These are phyloP conservation scores for Phytophthora cactorum DNA, from an alignment of 352 stramenopile species.

Conservation along the genomic window DNA sequence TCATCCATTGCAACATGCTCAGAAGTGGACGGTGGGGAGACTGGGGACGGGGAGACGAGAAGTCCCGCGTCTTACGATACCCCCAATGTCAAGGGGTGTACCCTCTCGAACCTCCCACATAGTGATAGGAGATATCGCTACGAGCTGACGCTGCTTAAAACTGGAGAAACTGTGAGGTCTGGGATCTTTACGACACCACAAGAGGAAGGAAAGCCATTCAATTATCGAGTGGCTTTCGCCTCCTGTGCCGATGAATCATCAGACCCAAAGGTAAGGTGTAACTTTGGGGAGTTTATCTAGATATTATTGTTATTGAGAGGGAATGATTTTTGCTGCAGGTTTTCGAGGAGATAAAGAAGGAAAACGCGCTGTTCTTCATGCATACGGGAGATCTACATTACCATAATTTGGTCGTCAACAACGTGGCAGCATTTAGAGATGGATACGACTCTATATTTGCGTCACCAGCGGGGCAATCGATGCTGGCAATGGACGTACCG, in stretches of 20 bases:
- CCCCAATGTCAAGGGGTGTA: conserved; percentile 55
- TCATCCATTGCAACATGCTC: conserved; percentile 49
- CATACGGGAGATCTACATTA: conserved; percentile 92
- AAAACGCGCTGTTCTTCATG: conserved; percentile 84
- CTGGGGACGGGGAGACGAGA: conserved; percentile 32
- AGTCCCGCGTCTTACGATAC: conserved; percentile 34
- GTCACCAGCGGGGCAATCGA: conserved; percentile 66
- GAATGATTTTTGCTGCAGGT: conserved; percentile 39
- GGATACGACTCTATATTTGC: conserved; percentile 80
- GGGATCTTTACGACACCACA: conserved; percentile 63
- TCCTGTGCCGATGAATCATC: conserved; percentile 86
- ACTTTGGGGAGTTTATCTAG: neutral
- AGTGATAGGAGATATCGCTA: conserved; percentile 64
- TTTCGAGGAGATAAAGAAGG: conserved; percentile 62
- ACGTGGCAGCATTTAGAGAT: conserved; percentile 58
- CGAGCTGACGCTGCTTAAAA: conserved; percentile 49
- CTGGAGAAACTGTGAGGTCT: conserved; percentile 38
- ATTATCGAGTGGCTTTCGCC: conserved; percentile 79
- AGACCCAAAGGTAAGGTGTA: conserved; percentile 51
- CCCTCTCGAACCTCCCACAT: conserved; percentile 52
- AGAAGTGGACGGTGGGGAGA: conserved; percentile 33
- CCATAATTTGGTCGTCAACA: conserved; percentile 78
- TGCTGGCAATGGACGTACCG: conserved; percentile 85
- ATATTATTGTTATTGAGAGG: neutral
- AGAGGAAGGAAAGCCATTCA: conserved; percentile 49